Percentiles rank a stretch among this genome's conserved stretches.
These are phyloP conservation scores for Marsdenia floribunda DNA, from an alignment of 257 asterid species.

Conservation along the genomic window DNA sequence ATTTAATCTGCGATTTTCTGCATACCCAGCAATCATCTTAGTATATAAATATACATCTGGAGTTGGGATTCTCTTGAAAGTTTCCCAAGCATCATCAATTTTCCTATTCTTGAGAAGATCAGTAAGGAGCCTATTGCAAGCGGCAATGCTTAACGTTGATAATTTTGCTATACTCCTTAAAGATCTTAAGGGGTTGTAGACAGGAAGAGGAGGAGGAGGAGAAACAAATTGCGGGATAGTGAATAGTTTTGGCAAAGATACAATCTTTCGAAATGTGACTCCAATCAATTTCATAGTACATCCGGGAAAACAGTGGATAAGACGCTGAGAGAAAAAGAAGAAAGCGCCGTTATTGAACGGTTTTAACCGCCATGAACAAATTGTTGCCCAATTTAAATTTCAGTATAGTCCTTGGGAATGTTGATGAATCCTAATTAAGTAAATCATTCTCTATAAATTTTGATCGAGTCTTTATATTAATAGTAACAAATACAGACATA, in stretches of 20 bases:
- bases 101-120: constrained; percentile 32
- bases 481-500: too few species aligned
- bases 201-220: background rate
- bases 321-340: background rate
- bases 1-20: constrained; percentile 39
- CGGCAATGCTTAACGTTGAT: constrained; percentile 11
- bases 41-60: constrained; percentile 55
- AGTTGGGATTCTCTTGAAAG: constrained; percentile 27
- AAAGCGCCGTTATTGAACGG: background rate
- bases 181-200: constrained; percentile 21
- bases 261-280: constrained; percentile 31
- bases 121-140: constrained; percentile 24
- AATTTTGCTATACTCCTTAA: constrained; percentile 10
- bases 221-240: constrained; percentile 10
- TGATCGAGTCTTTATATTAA: too few species aligned
- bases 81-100: constrained; percentile 29
- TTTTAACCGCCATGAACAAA: background rate
- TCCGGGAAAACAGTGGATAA: background rate
- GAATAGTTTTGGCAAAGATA: constrained; percentile 16
- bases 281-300: constrained; percentile 29
- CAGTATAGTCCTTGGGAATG: too few species aligned
- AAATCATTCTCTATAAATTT: too few species aligned
- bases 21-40: constrained; percentile 47
- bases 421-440: too few species aligned
- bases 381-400: too few species aligned